A percentile compares a stretch with the other conserved stretches of the same genome.
Evolutionary conservation across 108 stramenopile genomes (phyloP).

Genomic region (Pseudonitzschia multistriata): DNA sequence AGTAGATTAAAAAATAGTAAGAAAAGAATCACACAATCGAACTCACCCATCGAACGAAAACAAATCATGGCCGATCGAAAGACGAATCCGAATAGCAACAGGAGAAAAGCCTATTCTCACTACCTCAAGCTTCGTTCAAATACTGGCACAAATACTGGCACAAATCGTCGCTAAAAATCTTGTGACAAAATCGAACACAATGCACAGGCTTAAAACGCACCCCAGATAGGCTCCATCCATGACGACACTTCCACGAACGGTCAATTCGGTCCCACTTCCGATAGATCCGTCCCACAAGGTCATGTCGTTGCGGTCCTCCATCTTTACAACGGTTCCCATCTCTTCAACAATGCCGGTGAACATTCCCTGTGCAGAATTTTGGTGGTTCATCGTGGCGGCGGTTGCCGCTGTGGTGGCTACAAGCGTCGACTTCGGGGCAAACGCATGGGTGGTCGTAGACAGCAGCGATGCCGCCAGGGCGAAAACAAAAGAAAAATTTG

Average conservation of each 20-base stretch:
- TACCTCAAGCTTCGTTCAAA: too few relatives aligned
- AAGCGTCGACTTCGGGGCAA: background rate
- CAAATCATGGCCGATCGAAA: too few relatives aligned
- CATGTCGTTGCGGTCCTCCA: conserved; percentile 82
- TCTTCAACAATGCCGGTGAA: conserved; percentile 99
- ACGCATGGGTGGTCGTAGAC: background rate
- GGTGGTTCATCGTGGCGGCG: too few relatives aligned
- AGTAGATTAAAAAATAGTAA: too few relatives aligned
- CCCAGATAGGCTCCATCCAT: conserved; percentile 93
- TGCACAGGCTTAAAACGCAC: too few relatives aligned
- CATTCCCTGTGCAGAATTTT: conserved; percentile 50
- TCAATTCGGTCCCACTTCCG: conserved; percentile 81
- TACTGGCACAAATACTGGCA: too few relatives aligned
- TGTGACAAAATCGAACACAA: too few relatives aligned
- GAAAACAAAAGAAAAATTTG: background rate
- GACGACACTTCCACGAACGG: conserved; percentile 67
- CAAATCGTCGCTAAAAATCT: too few relatives aligned
- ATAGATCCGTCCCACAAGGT: conserved; percentile 90
- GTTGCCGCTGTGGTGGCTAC: background rate
- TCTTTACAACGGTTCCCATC: conserved; percentile 87
- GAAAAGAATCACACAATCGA: too few relatives aligned
- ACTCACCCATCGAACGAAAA: too few relatives aligned
- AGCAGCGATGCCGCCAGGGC: background rate
- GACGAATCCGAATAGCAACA: too few relatives aligned
- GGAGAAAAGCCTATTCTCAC: too few relatives aligned